phyloP scores from a whole-genome alignment of 139 green algal species.

The Closterium sp. region DNA sequence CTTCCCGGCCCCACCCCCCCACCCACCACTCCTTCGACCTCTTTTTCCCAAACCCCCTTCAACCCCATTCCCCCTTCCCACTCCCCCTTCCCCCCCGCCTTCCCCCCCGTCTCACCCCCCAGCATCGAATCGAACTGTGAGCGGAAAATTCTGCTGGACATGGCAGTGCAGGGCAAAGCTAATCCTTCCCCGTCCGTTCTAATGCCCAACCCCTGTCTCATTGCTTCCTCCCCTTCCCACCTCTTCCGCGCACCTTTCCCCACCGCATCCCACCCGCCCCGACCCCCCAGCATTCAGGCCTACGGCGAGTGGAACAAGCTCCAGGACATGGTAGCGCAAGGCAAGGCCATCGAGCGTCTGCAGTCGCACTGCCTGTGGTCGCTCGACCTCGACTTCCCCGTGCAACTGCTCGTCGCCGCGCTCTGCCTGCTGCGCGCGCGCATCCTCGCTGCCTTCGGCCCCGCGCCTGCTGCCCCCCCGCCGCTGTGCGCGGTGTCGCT shows the following conservation, averaged over 20 bases:
- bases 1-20: too few relatives aligned
- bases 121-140: neutral
- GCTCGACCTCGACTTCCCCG: neutral
- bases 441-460: neutral
- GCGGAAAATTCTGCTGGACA: neutral
- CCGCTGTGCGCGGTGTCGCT: neutral
- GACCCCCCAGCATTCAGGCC: too few relatives aligned
- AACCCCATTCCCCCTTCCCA: conserved; percentile 1
- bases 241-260: too few relatives aligned
- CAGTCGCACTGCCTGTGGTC: neutral
- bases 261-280: too few relatives aligned
- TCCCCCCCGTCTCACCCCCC: neutral
- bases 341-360: neutral
- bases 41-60: neutral
- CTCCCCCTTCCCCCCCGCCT: neutral
- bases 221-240: neutral
- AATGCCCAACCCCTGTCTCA: neutral
- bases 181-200: neutral
- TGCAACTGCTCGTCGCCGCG: neutral
- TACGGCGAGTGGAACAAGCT: neutral
- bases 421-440: neutral
- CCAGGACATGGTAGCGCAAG: neutral
- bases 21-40: too few relatives aligned
- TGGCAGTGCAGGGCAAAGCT: neutral
- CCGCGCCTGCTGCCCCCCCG: neutral